These are phyloP conservation scores for Suillus luteus DNA, from an alignment of 768 basidiomycete genomes.

Conservation along the genomic window DNA sequence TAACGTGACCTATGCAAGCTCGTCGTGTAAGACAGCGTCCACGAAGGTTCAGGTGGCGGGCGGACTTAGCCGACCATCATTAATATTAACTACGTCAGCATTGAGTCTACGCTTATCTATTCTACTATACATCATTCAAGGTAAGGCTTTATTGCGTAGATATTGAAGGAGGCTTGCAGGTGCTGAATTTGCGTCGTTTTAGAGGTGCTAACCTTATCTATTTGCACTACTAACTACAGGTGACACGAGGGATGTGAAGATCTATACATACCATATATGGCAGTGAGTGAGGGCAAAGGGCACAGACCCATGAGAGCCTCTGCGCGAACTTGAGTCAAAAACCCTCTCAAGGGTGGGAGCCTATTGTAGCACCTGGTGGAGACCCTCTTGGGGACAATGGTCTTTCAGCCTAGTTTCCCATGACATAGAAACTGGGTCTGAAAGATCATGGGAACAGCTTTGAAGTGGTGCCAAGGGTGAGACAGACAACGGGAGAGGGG, in stretches of 20 bases:
- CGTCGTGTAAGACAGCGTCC: too few relatives aligned
- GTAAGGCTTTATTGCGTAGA: background rate
- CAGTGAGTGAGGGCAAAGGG: too few relatives aligned
- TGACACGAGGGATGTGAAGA: too few relatives aligned
- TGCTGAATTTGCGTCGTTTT: background rate
- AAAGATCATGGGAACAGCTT: background rate
- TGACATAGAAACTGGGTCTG: background rate
- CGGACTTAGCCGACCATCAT: too few relatives aligned
- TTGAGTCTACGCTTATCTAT: too few relatives aligned
- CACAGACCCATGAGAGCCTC: background rate
- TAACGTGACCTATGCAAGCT: too few relatives aligned
- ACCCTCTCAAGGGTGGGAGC: background rate
- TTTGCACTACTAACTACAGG: background rate
- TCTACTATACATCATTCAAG: too few relatives aligned
- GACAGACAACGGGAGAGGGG: too few relatives aligned
- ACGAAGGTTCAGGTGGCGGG: too few relatives aligned
- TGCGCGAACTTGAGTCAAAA: background rate
- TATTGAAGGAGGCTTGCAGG: background rate
- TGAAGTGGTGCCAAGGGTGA: background rate
- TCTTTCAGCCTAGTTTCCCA: constrained; percentile 2
- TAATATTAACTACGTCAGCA: too few relatives aligned
- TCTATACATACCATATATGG: too few relatives aligned
- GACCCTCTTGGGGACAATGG: background rate
- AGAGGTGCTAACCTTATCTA: background rate
- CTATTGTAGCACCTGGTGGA: background rate